Percentiles rank a stretch among this genome's conserved stretches.
phyloP scores from a whole-genome alignment of 768 basidiomycete species.

The Pleurotus platypus region DNA sequence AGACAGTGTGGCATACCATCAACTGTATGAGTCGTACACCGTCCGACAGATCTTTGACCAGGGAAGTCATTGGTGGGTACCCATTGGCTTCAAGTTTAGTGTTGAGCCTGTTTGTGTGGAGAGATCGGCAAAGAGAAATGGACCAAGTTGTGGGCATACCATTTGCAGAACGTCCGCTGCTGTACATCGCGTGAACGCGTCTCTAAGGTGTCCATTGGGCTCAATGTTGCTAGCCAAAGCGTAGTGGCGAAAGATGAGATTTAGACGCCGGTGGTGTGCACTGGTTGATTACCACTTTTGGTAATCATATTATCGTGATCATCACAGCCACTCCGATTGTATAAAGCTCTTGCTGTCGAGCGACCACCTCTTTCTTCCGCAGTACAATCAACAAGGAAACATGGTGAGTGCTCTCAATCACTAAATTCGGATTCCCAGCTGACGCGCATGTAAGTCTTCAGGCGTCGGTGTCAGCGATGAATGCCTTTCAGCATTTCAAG shows the following conservation, averaged over 20 bases:
- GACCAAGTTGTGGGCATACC: constrained; percentile 38
- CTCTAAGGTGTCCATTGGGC: constrained; percentile 55
- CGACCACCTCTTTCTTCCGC: not conserved
- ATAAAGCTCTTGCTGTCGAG: not conserved
- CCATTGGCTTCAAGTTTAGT: constrained; percentile 86
- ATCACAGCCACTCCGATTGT: not conserved
- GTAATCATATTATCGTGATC: not conserved
- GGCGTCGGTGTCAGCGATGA: constrained; percentile 57
- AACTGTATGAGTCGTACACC: constrained; percentile 95
- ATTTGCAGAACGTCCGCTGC: constrained; percentile 89
- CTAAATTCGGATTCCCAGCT: not conserved
- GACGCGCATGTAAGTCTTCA: constrained; percentile 41
- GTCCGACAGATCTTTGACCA: constrained; percentile 89
- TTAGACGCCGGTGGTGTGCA: too few species aligned
- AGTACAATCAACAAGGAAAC: not conserved
- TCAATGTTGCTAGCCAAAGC: too few species aligned
- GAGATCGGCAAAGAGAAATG: constrained; percentile 9
- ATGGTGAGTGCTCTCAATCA: not conserved
- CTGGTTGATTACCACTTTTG: not conserved
- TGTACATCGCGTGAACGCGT: constrained; percentile 62
- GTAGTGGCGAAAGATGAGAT: too few species aligned
- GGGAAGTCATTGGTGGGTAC: constrained; percentile 83
- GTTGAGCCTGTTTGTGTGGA: constrained; percentile 71
- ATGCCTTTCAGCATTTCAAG: constrained; percentile 61
- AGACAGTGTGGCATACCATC: constrained; percentile 50